These are phyloP conservation scores for Senna tora DNA, from an alignment of 306 rosid species.

Conservation along the genomic window DNA sequence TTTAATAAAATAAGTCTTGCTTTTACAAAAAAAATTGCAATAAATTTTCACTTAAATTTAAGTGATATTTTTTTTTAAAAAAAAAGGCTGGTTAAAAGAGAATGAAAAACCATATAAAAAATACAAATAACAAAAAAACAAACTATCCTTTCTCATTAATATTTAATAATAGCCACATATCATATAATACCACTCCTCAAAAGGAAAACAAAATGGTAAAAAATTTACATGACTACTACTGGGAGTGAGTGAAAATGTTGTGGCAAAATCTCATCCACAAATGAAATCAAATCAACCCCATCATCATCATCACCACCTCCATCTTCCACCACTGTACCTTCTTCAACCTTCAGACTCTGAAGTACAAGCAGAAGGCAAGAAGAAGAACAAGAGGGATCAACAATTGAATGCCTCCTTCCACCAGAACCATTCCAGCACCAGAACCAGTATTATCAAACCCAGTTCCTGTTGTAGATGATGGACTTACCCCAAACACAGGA, in stretches of 20 bases:
- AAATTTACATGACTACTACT: constrained; percentile 40
- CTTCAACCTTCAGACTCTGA: constrained; percentile 40
- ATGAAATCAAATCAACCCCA: constrained; percentile 15
- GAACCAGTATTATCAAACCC: constrained; percentile 30
- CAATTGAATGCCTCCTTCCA: constrained; percentile 21
- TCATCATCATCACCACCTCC: not conserved
- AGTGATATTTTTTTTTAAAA: too few relatives aligned
- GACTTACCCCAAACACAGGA: constrained; percentile 70
- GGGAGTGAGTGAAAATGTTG: not conserved
- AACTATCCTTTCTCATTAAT: too few relatives aligned
- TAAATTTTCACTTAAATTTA: too few relatives aligned
- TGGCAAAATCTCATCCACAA: constrained; percentile 51
- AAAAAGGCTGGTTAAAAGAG: too few relatives aligned
- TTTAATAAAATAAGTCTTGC: too few relatives aligned
- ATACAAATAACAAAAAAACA: too few relatives aligned
- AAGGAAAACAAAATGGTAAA: not conserved
- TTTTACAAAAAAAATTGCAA: too few relatives aligned
- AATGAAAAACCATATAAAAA: too few relatives aligned
- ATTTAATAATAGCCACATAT: too few relatives aligned
- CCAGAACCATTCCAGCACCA: constrained; percentile 37
- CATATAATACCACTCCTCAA: too few relatives aligned
- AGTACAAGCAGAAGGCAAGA: constrained; percentile 39
- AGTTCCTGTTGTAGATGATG: constrained; percentile 55
- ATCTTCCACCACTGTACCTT: not conserved
- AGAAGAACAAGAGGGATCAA: constrained; percentile 38